Percentiles rank a stretch among this genome's conserved stretches.
Conservation (phyloP, 2,329 filamentous ascomycete species). For the Verticillium tricorpus region DNA sequence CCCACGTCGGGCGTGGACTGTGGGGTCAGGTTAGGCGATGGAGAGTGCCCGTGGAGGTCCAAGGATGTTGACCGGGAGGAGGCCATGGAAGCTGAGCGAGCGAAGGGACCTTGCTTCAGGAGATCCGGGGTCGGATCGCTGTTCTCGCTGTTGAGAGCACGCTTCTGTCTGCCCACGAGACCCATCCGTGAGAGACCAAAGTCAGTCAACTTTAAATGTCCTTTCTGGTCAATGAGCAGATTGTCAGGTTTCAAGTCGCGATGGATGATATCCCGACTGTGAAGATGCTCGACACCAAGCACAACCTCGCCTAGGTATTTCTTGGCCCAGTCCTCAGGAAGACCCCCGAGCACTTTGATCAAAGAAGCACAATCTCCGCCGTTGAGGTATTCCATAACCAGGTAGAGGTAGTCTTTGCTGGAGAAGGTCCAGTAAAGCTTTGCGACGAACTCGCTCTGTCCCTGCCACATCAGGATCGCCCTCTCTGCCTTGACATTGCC, state of each 20-base stretch:
- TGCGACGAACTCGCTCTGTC: slow-evolving; percentile 96
- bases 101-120: slow-evolving; percentile 87
- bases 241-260: slow-evolving; percentile 97
- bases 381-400: slow-evolving; percentile 99
- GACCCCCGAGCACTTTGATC: slow-evolving; percentile 86
- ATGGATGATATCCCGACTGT: slow-evolving; percentile 92
- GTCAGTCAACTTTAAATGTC: slow-evolving; percentile 94
- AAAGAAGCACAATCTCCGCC: slow-evolving; percentile 95
- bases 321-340: slow-evolving; percentile 96
- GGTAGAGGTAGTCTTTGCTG: slow-evolving; percentile 96
- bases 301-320: slow-evolving; percentile 97
- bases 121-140: slow-evolving; percentile 88
- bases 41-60: slow-evolving; percentile 67
- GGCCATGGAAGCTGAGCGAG: slow-evolving; percentile 74
- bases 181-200: slow-evolving; percentile 98
- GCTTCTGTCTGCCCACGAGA: slow-evolving; percentile 91
- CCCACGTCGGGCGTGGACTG: slow-evolving; percentile 72
- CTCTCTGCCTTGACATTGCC: slow-evolving; percentile 98
- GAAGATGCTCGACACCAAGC: slow-evolving; percentile 92
- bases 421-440: slow-evolving; percentile 99
- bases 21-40: slow-evolving; percentile 81
- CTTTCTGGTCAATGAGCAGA: slow-evolving; percentile 91
- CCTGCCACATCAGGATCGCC: slow-evolving; percentile 99
- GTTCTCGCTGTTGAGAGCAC: slow-evolving; percentile 71
- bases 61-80: slow-evolving; percentile 93